Conservation (phyloP, 2,329 filamentous ascomycete species). For the Zasmidium citrigriseum region DNA sequence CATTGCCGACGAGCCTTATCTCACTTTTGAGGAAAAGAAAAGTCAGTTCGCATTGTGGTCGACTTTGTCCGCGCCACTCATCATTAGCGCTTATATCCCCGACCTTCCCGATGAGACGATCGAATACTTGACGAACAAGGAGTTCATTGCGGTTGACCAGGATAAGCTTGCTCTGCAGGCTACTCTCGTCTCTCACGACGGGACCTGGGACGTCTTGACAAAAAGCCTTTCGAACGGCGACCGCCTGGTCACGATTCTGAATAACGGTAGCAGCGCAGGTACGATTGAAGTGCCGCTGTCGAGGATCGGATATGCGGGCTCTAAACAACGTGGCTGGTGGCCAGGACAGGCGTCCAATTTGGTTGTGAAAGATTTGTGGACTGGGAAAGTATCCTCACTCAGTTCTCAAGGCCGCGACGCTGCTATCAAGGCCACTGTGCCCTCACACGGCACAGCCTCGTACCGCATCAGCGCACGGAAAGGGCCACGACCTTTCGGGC, state of each 20-base stretch:
- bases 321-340: background rate
- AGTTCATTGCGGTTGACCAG: constrained; percentile 3
- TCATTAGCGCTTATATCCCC: constrained; percentile 2
- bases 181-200: constrained; percentile 1
- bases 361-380: background rate
- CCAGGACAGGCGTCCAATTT: background rate
- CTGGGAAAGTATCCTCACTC: background rate
- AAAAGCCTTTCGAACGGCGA: background rate
- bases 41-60: constrained; percentile 4
- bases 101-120: background rate
- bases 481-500: background rate
- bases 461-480: background rate
- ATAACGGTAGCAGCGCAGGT: background rate
- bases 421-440: background rate
- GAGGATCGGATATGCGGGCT: background rate
- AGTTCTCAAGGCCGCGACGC: background rate
- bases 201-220: background rate
- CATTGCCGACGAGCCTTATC: background rate
- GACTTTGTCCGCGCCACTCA: background rate
- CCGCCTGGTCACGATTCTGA: background rate
- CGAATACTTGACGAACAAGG: background rate
- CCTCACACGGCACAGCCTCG: background rate
- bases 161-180: background rate
- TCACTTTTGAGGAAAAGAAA: constrained; percentile 1
- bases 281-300: background rate